These are phyloP conservation scores for Aciculosporium take DNA, from an alignment of 2,329 filamentous ascomycete species.

Conservation along the genomic window DNA sequence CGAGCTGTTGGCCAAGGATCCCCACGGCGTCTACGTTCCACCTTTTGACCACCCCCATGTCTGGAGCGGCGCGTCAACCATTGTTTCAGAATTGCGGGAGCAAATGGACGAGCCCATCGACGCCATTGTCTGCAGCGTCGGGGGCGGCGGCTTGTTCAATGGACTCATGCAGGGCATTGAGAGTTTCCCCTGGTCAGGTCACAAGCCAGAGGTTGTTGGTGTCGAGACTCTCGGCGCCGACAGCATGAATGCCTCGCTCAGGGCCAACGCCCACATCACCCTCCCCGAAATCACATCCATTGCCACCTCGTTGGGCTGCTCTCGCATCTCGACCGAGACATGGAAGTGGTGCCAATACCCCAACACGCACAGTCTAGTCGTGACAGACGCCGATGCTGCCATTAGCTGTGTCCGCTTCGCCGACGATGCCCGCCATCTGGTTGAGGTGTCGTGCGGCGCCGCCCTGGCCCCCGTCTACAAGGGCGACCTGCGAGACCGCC, in stretches of 20 bases:
- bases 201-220: conserved; percentile 44
- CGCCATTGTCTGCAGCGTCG: conserved; percentile 62
- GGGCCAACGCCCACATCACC: conserved; percentile 41
- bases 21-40: conserved; percentile 46
- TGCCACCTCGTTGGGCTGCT: conserved; percentile 61
- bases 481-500: conserved; percentile 43
- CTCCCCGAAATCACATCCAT: conserved; percentile 60
- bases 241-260: conserved; percentile 49
- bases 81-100: conserved; percentile 37
- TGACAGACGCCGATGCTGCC: conserved; percentile 53
- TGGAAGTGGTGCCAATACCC: conserved; percentile 47
- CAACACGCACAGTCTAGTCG: conserved; percentile 22
- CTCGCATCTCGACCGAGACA: conserved; percentile 51
- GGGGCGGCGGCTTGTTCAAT: conserved; percentile 67
- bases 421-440: conserved; percentile 67
- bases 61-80: conserved; percentile 49
- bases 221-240: conserved; percentile 66
- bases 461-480: conserved; percentile 57
- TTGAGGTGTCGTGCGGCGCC: conserved; percentile 77
- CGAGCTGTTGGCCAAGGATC: conserved; percentile 38
- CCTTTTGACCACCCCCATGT: conserved; percentile 56
- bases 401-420: conserved; percentile 62
- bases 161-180: conserved; percentile 60
- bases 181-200: conserved; percentile 20
- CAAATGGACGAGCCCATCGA: conserved; percentile 39